These are phyloP conservation scores for Panus rudis DNA, from an alignment of 768 basidiomycete genomes.

Conservation along the genomic window DNA sequence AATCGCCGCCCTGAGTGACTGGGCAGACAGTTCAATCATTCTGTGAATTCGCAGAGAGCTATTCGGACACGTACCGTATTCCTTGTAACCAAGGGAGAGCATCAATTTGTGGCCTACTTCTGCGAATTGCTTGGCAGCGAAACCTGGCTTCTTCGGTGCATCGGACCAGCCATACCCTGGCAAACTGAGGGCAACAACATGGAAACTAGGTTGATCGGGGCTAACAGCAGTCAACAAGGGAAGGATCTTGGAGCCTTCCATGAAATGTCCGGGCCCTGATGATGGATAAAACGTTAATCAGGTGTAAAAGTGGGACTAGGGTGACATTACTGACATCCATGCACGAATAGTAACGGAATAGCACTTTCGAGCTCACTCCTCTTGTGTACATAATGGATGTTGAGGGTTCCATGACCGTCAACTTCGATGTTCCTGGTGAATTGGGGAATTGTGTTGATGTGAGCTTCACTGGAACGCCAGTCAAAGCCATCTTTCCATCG, in stretches of 20 bases:
- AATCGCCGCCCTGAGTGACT: slow-evolving; percentile 46
- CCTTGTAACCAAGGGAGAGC: slow-evolving; percentile 20
- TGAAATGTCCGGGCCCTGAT: slow-evolving; percentile 55
- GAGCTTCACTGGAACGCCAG: slow-evolving; percentile 47
- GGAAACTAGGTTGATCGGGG: slow-evolving; percentile 45
- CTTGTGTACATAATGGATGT: slow-evolving; percentile 56
- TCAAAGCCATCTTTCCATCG: slow-evolving; percentile 49
- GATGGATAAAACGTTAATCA: background rate
- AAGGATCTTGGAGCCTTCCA: slow-evolving; percentile 51
- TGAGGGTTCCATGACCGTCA: slow-evolving; percentile 38
- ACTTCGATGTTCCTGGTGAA: slow-evolving; percentile 47
- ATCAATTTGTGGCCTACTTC: slow-evolving; percentile 36
- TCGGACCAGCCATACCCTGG: slow-evolving; percentile 61
- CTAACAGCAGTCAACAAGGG: slow-evolving; percentile 39
- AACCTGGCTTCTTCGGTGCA: slow-evolving; percentile 46
- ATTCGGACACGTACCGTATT: slow-evolving; percentile 17
- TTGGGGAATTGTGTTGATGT: slow-evolving; percentile 48
- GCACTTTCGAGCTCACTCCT: slow-evolving; percentile 36
- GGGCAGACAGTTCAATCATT: background rate
- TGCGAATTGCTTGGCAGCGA: slow-evolving; percentile 41
- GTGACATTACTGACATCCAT: slow-evolving; percentile 42
- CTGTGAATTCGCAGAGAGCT: background rate
- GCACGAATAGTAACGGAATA: slow-evolving; percentile 53
- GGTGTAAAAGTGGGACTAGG: background rate
- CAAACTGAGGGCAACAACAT: slow-evolving; percentile 52